Evolutionary conservation across 2,329 filamentous ascomycete species (phyloP).

Genomic region (Nemania sp.): DNA sequence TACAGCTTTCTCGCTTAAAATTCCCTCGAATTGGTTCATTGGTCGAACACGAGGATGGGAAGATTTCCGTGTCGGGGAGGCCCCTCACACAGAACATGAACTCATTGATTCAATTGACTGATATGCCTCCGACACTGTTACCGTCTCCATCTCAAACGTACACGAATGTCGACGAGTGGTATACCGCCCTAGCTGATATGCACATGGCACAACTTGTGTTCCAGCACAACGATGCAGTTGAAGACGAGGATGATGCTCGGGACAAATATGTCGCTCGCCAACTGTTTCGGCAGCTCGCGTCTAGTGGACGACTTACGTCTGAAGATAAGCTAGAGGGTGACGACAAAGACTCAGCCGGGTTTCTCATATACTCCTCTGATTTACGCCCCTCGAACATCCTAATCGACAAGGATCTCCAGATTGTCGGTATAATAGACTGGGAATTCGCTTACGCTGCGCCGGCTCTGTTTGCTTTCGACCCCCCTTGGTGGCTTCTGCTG

Average conservation of each 20-base stretch:
- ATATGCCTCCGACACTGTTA: slow-evolving; percentile 21
- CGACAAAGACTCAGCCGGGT: slow-evolving; percentile 1
- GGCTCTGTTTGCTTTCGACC: slow-evolving; percentile 40
- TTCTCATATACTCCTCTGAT: slow-evolving; percentile 33
- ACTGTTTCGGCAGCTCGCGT: slow-evolving; percentile 44
- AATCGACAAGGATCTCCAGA: slow-evolving; percentile 28
- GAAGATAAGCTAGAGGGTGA: slow-evolving; percentile 1
- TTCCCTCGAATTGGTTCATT: slow-evolving; percentile 48
- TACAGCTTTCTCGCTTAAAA: slow-evolving; percentile 42
- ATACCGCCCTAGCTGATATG: slow-evolving; percentile 44
- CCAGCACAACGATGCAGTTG: slow-evolving; percentile 46
- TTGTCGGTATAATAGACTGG: slow-evolving; percentile 46
- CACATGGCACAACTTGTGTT: slow-evolving; percentile 46
- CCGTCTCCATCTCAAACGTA: slow-evolving; percentile 33
- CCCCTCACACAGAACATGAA: slow-evolving; percentile 50
- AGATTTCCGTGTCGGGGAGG: slow-evolving; percentile 37
- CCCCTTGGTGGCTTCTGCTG: slow-evolving; percentile 46
- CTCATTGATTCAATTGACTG: slow-evolving; percentile 37
- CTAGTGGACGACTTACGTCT: slow-evolving; percentile 10
- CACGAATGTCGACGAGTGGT: slow-evolving; percentile 43
- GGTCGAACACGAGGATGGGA: slow-evolving; percentile 30
- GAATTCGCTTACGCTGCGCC: slow-evolving; percentile 45
- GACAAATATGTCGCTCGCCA: slow-evolving; percentile 49
- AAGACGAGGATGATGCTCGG: slow-evolving; percentile 44
- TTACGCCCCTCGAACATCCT: slow-evolving; percentile 30